Evolutionary conservation across 192 early-diverging fungal genomes (phyloP).

Genomic region (Phlyctochytrium arcticum): DNA sequence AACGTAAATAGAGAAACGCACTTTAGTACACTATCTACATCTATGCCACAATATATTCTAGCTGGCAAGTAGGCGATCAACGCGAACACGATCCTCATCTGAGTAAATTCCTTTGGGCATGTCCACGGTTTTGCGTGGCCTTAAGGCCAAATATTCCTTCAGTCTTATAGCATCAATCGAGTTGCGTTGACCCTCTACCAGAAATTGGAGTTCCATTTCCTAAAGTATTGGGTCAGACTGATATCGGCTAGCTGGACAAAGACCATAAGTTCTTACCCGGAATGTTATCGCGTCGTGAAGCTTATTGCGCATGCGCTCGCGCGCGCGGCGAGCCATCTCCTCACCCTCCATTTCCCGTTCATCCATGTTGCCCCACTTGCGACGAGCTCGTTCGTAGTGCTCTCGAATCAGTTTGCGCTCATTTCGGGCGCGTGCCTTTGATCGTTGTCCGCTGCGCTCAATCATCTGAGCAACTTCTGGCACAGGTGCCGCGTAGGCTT

Average conservation of each 20-base stretch:
- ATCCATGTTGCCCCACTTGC: constrained; percentile 24
- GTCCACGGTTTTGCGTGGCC: constrained; percentile 6
- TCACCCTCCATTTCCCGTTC: constrained; percentile 20
- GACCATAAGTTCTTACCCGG: constrained; percentile 35
- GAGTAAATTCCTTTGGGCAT: constrained; percentile 20
- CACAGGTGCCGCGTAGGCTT: constrained; percentile 36
- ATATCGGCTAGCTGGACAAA: not conserved
- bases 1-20: too few relatives aligned
- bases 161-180: constrained; percentile 53
- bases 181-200: constrained; percentile 52
- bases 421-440: constrained; percentile 18
- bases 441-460: constrained; percentile 31
- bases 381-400: constrained; percentile 20
- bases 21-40: too few relatives aligned
- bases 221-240: not conserved
- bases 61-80: constrained; percentile 32
- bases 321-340: constrained; percentile 23
- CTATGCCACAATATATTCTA: not conserved
- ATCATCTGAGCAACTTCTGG: constrained; percentile 30
- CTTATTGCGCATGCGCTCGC: constrained; percentile 36
- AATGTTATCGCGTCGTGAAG: constrained; percentile 21
- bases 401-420: constrained; percentile 13
- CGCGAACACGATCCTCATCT: constrained; percentile 34
- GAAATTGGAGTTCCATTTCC: constrained; percentile 47
- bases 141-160: constrained; percentile 43